Conservation (phyloP, 768 basidiomycete species). For the Boletus pseudo-olivaceus region DNA sequence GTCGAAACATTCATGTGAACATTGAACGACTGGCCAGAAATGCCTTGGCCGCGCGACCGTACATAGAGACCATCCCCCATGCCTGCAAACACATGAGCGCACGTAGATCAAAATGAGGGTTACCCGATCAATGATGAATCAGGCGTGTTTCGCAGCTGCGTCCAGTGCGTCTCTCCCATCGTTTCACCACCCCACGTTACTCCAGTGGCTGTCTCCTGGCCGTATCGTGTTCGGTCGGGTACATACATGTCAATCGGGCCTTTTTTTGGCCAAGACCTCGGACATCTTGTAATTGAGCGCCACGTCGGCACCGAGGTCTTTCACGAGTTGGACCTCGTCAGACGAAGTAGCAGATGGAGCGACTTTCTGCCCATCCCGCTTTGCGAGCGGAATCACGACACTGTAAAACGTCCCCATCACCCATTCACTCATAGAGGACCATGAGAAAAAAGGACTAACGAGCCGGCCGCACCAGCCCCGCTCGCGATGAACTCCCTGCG, state of each 20-base stretch:
- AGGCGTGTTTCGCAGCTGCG: conserved; percentile 38
- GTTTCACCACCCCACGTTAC: conserved; percentile 57
- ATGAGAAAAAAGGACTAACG: conserved; percentile 27
- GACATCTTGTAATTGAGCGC: conserved; percentile 68
- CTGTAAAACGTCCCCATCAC: conserved; percentile 14
- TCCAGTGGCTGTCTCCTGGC: conserved; percentile 13
- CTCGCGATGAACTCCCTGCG: conserved; percentile 45
- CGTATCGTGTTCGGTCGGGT: background rate
- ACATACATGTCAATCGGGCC: conserved; percentile 50
- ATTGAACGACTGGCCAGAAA: background rate
- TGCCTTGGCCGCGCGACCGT: background rate
- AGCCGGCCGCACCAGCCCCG: conserved; percentile 49
- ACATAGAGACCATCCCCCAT: background rate
- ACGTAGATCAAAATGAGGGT: background rate
- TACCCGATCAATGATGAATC: conserved; percentile 38
- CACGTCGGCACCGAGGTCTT: conserved; percentile 56
- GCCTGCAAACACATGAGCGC: background rate
- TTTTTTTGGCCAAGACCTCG: conserved; percentile 48
- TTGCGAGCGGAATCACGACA: conserved; percentile 46
- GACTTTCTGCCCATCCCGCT: conserved; percentile 50
- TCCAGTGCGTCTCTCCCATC: conserved; percentile 47
- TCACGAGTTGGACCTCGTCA: conserved; percentile 60
- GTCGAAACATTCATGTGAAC: background rate
- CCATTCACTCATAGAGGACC: background rate
- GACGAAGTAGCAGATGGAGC: conserved; percentile 67